A percentile compares a stretch with the other conserved stretches of the same genome.
Evolutionary conservation across 106 monocot genomes (phyloP).

Genomic region (Phalaenopsis equestris): DNA sequence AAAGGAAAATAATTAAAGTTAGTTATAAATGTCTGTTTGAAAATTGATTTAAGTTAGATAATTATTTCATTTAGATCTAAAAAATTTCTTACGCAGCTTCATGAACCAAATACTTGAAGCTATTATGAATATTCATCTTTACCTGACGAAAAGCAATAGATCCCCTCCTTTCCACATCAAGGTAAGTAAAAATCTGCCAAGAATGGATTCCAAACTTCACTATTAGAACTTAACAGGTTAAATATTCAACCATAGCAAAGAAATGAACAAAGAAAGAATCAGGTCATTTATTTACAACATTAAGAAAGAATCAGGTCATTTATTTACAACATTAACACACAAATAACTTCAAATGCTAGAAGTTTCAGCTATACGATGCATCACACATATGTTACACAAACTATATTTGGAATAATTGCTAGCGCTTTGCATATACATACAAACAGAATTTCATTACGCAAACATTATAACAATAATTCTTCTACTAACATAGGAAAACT

Average conservation of each 20-base stretch:
- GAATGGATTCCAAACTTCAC: background rate
- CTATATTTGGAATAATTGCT: too few species aligned
- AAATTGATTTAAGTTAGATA: too few species aligned
- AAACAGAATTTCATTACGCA: too few species aligned
- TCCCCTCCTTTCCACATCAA: constrained; percentile 70
- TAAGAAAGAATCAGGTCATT: background rate
- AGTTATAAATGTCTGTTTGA: too few species aligned
- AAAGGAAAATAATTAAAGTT: too few species aligned
- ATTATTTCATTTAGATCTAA: too few species aligned
- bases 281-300: background rate
- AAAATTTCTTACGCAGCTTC: too few species aligned
- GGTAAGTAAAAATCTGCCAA: constrained; percentile 69
- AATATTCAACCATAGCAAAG: background rate
- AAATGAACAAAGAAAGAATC: background rate
- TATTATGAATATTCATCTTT: constrained; percentile 1
- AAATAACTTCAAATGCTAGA: background rate
- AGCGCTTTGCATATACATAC: too few species aligned
- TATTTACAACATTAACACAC: background rate
- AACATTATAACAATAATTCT: too few species aligned
- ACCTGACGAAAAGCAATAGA: constrained; percentile 93
- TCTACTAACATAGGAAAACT: too few species aligned
- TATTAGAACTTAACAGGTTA: background rate
- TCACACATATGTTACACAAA: too few species aligned
- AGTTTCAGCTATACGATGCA: background rate
- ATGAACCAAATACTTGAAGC: background rate